Base-by-base conservation (phyloP, 225 moss, liverwort and hornwort genomes). In the Antitrichia curtipendula region DNA sequence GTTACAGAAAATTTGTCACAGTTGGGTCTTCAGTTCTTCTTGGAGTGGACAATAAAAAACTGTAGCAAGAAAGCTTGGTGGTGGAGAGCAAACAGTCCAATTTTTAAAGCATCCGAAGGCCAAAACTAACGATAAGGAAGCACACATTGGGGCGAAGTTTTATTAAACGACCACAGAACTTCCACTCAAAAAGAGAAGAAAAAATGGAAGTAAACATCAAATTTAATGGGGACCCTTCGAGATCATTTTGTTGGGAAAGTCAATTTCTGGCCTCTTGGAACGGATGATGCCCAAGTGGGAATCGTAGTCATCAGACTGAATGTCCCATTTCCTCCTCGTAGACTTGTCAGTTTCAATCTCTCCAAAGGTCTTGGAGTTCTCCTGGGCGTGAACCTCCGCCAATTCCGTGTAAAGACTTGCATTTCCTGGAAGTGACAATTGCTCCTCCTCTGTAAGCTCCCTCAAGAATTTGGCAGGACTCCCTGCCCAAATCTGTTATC, bases 401-500 rank as follows among this genome's bases (percentile, higher is more conserved):
- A 99, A 92, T 31, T 85, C 82, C 29, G 91, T 87, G 82, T 99
- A 96, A 56, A 94, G 92, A 21, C 93, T 93, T 29, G 94, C 97
- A 85, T 96, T 95, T 89, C 91, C 95, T n/a, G 61, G 66, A 28
- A 99, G 93, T 74, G 93, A 97, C 32, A 88, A 53, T 77, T 87
- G 92, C 91, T 98, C 97, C 90, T 96, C 96, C 36, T 63, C 36
- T 57, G 92, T 92, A 31, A 92, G 92, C 62, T 90, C 86, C 92
- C 92, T 92, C 88, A 92, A 92, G 56, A 92, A 92, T 23, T 92
- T 92, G 24, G 98, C 98, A 86, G 98, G 98, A 86, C 91, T 98
- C 43, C 98, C 98, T 31, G 96, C 98, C 98, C 98, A 98, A 82
- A 98, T 90, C 97, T 98, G 95, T 59, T 27, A 54, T 61, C 59